phyloP scores from a whole-genome alignment of 768 basidiomycete genomes.

The Cystoderma amianthinum region DNA sequence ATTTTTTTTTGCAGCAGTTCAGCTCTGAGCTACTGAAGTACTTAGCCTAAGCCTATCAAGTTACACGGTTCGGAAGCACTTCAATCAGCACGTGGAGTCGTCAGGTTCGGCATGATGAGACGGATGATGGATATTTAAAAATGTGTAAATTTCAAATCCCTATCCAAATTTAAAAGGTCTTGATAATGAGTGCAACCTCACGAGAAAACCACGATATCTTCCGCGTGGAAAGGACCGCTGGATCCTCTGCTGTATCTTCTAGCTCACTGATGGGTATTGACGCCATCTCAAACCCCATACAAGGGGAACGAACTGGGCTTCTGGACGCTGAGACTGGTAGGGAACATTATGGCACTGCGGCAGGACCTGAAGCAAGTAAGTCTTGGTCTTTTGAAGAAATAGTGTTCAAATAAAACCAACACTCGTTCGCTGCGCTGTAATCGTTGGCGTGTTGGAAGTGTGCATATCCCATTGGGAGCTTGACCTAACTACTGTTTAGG shows the following conservation, averaged over 20 bases:
- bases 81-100: too few species aligned
- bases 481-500: too few species aligned
- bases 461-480: slow-evolving; percentile 1
- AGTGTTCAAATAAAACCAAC: too few species aligned
- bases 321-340: slow-evolving; percentile 19
- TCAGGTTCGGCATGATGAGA: too few species aligned
- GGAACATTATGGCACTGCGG: slow-evolving; percentile 18
- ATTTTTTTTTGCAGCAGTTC: too few species aligned
- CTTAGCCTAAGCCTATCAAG: too few species aligned
- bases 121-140: too few species aligned
- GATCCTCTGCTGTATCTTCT: slow-evolving; percentile 16
- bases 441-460: background rate
- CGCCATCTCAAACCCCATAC: slow-evolving; percentile 8
- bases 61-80: too few species aligned
- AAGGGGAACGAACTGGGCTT: slow-evolving; percentile 24
- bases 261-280: slow-evolving; percentile 31
- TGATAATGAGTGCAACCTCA: background rate
- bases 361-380: slow-evolving; percentile 15
- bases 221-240: background rate
- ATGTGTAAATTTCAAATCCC: too few species aligned
- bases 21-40: too few species aligned
- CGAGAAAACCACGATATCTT: background rate
- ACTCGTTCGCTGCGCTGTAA: background rate
- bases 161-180: background rate
- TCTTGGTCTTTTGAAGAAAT: slow-evolving; percentile 3